A percentile compares a stretch with the other conserved stretches of the same genome.
Conservation (phyloP, 352 stramenopile species). For the Globisporangium middletonii region DNA sequence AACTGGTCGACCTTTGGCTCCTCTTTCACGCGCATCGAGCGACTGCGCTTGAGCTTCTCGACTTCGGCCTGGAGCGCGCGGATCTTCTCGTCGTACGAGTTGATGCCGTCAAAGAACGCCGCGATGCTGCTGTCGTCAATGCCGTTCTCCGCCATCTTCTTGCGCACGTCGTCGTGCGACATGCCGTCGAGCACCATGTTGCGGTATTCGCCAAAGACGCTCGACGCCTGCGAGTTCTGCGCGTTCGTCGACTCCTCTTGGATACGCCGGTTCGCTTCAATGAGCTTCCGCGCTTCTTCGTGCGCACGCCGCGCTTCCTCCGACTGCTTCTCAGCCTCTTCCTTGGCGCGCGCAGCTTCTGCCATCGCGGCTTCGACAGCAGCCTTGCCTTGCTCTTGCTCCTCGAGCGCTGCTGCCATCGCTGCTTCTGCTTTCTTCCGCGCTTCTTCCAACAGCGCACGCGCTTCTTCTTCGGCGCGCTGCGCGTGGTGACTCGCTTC, state of each 20-base stretch:
- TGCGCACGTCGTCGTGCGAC: slow-evolving; percentile 60
- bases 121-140: slow-evolving; percentile 65
- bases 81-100: slow-evolving; percentile 82
- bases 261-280: slow-evolving; percentile 81
- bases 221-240: slow-evolving; percentile 30
- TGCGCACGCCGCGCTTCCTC: slow-evolving; percentile 67
- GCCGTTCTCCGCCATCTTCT: slow-evolving; percentile 73
- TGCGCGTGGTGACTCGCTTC: slow-evolving; percentile 66
- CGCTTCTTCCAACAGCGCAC: slow-evolving; percentile 68
- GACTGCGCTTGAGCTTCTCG: slow-evolving; percentile 69
- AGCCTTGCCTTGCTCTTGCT: slow-evolving; percentile 75
- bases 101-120: slow-evolving; percentile 82
- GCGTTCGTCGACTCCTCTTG: slow-evolving; percentile 47
- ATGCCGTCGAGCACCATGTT: slow-evolving; percentile 68
- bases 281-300: slow-evolving; percentile 75
- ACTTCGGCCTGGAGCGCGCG: slow-evolving; percentile 74
- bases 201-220: slow-evolving; percentile 58
- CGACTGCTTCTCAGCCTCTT: slow-evolving; percentile 76
- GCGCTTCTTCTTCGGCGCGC: slow-evolving; percentile 68
- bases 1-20: slow-evolving; percentile 63
- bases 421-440: slow-evolving; percentile 76
- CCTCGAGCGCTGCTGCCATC: slow-evolving; percentile 73
- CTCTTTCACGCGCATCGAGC: slow-evolving; percentile 40
- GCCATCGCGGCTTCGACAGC: slow-evolving; percentile 82
- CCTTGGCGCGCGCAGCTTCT: slow-evolving; percentile 68